Conservation (phyloP, 73 alveolate genomes). For the Paramecium pentaurelia region DNA sequence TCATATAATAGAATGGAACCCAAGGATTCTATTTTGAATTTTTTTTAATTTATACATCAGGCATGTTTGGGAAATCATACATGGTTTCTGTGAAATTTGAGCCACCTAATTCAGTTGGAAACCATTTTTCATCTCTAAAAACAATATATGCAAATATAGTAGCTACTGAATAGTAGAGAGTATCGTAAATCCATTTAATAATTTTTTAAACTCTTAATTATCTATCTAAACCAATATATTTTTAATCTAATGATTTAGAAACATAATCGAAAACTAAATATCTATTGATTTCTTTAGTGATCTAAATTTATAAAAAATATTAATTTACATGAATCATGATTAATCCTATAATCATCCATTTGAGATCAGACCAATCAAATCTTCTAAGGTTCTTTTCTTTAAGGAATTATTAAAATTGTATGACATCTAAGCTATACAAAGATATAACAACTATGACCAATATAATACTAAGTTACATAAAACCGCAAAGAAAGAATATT, state of each 20-base stretch:
- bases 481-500: conserved; percentile 6
- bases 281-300: neutral
- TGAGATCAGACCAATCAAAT: neutral
- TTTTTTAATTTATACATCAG: neutral
- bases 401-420: neutral
- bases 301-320: neutral
- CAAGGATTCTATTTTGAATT: neutral
- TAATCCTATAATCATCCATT: conserved; percentile 19
- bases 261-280: neutral
- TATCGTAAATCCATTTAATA: conserved; percentile 52
- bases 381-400: neutral
- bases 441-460: neutral
- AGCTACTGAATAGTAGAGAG: conserved; percentile 46
- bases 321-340: neutral
- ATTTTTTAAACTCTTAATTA: conserved; percentile 40
- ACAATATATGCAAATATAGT: neutral
- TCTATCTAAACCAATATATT: conserved; percentile 39
- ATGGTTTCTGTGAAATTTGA: neutral
- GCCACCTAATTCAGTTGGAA: conserved; percentile 39
- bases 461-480: neutral
- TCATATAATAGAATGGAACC: conserved; percentile 26
- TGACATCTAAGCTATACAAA: neutral
- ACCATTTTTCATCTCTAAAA: conserved; percentile 28
- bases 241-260: neutral
- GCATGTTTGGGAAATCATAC: neutral